These are phyloP conservation scores for Linderniella brevidens DNA, from an alignment of 257 asterid genomes.

Conservation along the genomic window DNA sequence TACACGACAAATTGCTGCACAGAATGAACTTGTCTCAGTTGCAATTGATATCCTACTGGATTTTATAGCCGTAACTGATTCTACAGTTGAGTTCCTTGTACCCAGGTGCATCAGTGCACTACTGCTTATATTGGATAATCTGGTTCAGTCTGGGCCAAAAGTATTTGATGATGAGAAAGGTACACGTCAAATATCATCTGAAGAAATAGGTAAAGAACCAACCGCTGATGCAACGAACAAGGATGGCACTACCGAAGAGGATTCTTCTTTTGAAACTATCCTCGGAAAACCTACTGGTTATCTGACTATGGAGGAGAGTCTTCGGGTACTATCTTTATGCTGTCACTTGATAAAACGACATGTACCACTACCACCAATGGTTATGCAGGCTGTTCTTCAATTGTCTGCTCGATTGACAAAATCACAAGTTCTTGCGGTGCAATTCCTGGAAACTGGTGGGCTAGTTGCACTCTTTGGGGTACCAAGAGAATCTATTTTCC, in stretches of 20 bases:
- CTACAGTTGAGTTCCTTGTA: slow-evolving; percentile 33
- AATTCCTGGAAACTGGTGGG: slow-evolving; percentile 78
- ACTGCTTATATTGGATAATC: slow-evolving; percentile 77
- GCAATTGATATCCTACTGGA: slow-evolving; percentile 52
- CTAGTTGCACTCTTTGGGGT: slow-evolving; percentile 73
- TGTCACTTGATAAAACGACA: slow-evolving; percentile 75
- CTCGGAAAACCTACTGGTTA: slow-evolving; percentile 83
- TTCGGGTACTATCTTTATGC: slow-evolving; percentile 41
- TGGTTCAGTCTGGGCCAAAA: slow-evolving; percentile 64
- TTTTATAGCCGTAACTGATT: slow-evolving; percentile 41
- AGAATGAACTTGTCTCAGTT: slow-evolving; percentile 41
- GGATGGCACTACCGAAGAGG: slow-evolving; percentile 26
- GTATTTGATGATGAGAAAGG: slow-evolving; percentile 27
- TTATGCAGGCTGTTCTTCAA: slow-evolving; percentile 94
- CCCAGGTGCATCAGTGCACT: slow-evolving; percentile 77
- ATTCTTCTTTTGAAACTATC: slow-evolving; percentile 36
- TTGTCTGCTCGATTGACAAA: slow-evolving; percentile 90
- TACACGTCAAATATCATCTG: slow-evolving; percentile 35
- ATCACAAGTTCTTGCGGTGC: slow-evolving; percentile 61
- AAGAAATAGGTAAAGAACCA: slow-evolving; percentile 25
- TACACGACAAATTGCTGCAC: slow-evolving; percentile 52
- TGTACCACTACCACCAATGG: slow-evolving; percentile 58
- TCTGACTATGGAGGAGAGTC: slow-evolving; percentile 71
- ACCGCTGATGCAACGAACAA: slow-evolving; percentile 22
- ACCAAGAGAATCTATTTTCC: slow-evolving; percentile 79